Percentiles rank a stretch among this genome's conserved stretches.
These are phyloP conservation scores for Russula sp. DNA, from an alignment of 768 basidiomycete genomes.

Conservation along the genomic window DNA sequence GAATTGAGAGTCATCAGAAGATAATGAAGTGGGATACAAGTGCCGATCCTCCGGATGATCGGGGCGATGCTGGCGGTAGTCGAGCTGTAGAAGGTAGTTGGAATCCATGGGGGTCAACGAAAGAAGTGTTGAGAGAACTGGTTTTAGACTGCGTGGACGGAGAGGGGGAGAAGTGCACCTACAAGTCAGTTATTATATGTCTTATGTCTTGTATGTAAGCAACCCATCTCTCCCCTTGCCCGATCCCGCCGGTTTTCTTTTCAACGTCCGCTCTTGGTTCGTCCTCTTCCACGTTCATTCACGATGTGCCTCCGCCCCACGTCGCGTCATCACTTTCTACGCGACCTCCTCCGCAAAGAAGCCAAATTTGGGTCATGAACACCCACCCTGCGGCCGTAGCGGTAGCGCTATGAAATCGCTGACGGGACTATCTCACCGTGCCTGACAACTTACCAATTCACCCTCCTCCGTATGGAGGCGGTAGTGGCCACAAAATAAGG, in stretches of 20 bases:
- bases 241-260: too few species aligned
- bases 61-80: conserved; percentile 12
- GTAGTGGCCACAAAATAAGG: too few species aligned
- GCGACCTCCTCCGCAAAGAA: too few species aligned
- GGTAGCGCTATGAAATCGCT: too few species aligned
- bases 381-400: too few species aligned
- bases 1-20: conserved; percentile 16
- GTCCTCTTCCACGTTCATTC: background rate
- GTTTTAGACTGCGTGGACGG: conserved; percentile 15
- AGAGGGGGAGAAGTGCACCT: conserved; percentile 6
- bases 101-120: conserved; percentile 11
- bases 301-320: background rate
- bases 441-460: too few species aligned
- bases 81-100: conserved; percentile 6
- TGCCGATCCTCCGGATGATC: conserved; percentile 13
- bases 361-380: too few species aligned
- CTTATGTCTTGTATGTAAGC: conserved; percentile 3
- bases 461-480: too few species aligned
- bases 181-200: conserved; percentile 10
- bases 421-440: too few species aligned
- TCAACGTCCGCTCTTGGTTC: background rate
- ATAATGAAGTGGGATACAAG: background rate
- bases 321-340: too few species aligned
- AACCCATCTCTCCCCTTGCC: too few species aligned
- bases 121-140: conserved; percentile 1